Conservation (phyloP, 768 basidiomycete species). For the Plicaturopsis crispa region DNA sequence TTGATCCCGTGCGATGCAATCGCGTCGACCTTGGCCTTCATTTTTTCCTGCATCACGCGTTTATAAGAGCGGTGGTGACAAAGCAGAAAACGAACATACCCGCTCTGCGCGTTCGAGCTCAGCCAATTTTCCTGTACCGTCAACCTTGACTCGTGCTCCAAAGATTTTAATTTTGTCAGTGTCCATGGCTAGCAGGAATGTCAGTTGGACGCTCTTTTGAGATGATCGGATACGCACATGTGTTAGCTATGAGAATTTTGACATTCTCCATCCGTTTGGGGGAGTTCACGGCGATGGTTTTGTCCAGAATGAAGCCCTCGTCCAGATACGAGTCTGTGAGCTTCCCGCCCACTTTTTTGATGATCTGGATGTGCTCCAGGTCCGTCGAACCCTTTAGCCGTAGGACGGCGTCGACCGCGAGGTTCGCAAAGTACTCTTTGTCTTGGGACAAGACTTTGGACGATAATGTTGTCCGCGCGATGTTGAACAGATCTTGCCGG, state of each 20-base stretch:
- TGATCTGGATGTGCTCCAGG: slow-evolving; percentile 97
- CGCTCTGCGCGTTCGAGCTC: slow-evolving; percentile 96
- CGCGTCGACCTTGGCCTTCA: slow-evolving; percentile 95
- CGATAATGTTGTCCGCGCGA: slow-evolving; percentile 91
- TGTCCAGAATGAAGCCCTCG: slow-evolving; percentile 99
- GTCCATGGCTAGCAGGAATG: slow-evolving; percentile 99
- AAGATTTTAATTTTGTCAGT: slow-evolving; percentile 99
- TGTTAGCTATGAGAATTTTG: slow-evolving; percentile 96
- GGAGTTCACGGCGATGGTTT: slow-evolving; percentile 88
- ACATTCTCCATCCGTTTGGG: slow-evolving; percentile 93
- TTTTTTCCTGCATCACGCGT: slow-evolving; percentile 86
- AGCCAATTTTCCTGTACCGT: slow-evolving; percentile 92
- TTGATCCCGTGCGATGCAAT: slow-evolving; percentile 95
- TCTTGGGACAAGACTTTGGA: slow-evolving; percentile 96
- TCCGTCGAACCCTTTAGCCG: slow-evolving; percentile 93
- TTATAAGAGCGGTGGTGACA: slow-evolving; percentile 1
- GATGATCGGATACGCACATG: slow-evolving; percentile 50
- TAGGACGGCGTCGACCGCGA: slow-evolving; percentile 95
- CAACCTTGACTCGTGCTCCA: slow-evolving; percentile 92
- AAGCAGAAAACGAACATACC: slow-evolving; percentile 29
- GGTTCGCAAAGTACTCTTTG: slow-evolving; percentile 96
- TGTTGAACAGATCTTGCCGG: slow-evolving; percentile 89
- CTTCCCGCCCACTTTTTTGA: slow-evolving; percentile 99
- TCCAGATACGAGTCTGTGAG: slow-evolving; percentile 97
- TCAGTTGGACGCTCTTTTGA: background rate